A percentile compares a stretch with the other conserved stretches of the same genome.
phyloP scores from a whole-genome alignment of 2,329 filamentous ascomycete genomes.

The Ilyonectria mors-panacis region DNA sequence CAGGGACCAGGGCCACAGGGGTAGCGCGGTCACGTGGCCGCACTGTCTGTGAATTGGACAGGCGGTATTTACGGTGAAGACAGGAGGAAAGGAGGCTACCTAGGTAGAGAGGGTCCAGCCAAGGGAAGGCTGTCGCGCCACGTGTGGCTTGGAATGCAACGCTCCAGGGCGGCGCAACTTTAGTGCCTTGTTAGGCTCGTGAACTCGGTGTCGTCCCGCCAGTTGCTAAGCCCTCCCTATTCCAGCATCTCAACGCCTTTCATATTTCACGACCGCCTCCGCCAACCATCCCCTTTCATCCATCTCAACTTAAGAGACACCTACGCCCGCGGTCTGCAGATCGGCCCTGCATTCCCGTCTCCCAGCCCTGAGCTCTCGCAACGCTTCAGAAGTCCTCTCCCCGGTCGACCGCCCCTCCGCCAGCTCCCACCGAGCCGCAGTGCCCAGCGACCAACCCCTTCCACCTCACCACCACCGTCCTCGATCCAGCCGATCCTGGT shows the following conservation, averaged over 20 bases:
- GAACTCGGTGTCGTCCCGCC: conserved; percentile 51
- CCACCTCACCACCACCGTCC: conserved; percentile 30
- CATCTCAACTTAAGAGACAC: conserved; percentile 13
- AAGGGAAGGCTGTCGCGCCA: conserved; percentile 38
- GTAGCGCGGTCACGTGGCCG: conserved; percentile 36
- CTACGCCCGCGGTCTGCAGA: conserved; percentile 10
- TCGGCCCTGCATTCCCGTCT: conserved; percentile 1
- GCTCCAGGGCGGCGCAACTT: conserved; percentile 40
- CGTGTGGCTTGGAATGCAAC: conserved; percentile 47
- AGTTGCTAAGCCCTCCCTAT: conserved; percentile 49
- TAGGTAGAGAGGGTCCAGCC: conserved; percentile 4
- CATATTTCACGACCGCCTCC: conserved; percentile 40
- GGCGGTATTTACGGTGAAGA: background rate
- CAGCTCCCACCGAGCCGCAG: conserved; percentile 7
- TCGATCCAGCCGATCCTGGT: conserved; percentile 32
- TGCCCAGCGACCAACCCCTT: conserved; percentile 30
- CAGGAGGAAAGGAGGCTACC: background rate
- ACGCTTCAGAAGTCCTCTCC: conserved; percentile 33
- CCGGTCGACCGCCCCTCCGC: conserved; percentile 42
- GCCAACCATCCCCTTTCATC: conserved; percentile 29
- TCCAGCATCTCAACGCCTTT: conserved; percentile 46
- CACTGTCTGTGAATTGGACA: background rate
- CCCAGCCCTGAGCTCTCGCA: conserved; percentile 30
- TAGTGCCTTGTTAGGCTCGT: conserved; percentile 52
- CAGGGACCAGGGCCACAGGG: conserved; percentile 2